A percentile compares a stretch with the other conserved stretches of the same genome.
phyloP scores from a whole-genome alignment of 495 filamentous ascomycete species.

The Aspergillus hancockii region DNA sequence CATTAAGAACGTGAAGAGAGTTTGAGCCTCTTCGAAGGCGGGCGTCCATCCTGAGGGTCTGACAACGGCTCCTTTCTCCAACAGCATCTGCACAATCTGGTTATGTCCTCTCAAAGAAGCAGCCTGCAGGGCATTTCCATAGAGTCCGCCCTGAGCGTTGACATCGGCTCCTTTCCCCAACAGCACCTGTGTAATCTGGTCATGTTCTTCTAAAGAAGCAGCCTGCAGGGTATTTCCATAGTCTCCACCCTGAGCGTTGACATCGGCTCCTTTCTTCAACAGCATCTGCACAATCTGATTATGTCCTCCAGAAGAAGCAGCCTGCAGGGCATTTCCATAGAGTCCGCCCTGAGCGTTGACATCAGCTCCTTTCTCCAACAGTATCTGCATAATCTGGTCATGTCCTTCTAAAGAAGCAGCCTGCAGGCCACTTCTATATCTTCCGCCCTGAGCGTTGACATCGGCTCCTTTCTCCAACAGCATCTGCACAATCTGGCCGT shows the following conservation, averaged over 20 bases:
- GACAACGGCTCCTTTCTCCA: constrained; percentile 21
- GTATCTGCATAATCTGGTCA: constrained; percentile 20
- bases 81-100: constrained; percentile 20
- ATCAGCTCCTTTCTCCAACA: constrained; percentile 26
- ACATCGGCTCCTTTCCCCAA: constrained; percentile 21
- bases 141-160: constrained; percentile 11
- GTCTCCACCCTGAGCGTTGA: constrained; percentile 17
- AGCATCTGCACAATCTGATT: constrained; percentile 20
- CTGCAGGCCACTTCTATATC: constrained; percentile 17
- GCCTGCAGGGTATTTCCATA: constrained; percentile 26
- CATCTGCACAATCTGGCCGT: constrained; percentile 16
- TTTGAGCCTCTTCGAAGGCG: background rate
- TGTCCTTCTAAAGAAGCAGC: constrained; percentile 11
- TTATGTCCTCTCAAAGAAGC: constrained; percentile 10
- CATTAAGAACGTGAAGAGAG: background rate
- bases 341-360: constrained; percentile 19
- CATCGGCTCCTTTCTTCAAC: constrained; percentile 20
- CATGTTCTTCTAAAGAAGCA: constrained; percentile 3
- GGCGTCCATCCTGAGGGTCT: constrained; percentile 16
- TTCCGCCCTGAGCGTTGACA: constrained; percentile 20
- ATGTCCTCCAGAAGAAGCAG: constrained; percentile 17
- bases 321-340: constrained; percentile 19
- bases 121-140: constrained; percentile 19
- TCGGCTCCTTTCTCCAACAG: constrained; percentile 18
- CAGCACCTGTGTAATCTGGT: constrained; percentile 15